phyloP scores from a whole-genome alignment of 2,329 filamentous ascomycete species.

The Aspergillus ochraceoroseus region DNA sequence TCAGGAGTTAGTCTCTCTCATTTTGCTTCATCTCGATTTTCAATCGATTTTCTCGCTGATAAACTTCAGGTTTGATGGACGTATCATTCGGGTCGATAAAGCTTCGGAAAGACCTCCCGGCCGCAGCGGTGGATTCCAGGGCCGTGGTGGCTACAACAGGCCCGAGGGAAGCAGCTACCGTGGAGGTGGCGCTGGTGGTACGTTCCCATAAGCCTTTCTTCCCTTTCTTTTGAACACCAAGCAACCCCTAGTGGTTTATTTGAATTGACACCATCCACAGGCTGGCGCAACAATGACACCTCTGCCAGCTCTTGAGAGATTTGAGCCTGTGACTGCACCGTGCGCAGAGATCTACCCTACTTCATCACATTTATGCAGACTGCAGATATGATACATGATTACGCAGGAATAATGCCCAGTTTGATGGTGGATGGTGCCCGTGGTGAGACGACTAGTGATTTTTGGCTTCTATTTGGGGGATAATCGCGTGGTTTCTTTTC shows the following conservation, averaged over 20 bases:
- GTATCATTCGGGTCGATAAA: slow-evolving; percentile 91
- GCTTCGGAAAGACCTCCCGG: slow-evolving; percentile 72
- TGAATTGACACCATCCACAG: slow-evolving; percentile 5
- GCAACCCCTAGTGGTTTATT: not conserved
- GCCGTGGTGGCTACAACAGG: slow-evolving; percentile 46
- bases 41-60: not conserved
- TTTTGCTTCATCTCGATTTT: slow-evolving; percentile 15
- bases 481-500: slow-evolving; percentile 8
- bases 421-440: slow-evolving; percentile 11
- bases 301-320: slow-evolving; percentile 1
- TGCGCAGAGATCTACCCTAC: not conserved
- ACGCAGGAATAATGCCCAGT: slow-evolving; percentile 9
- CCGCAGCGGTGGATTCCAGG: slow-evolving; percentile 46
- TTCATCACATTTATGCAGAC: slow-evolving; percentile 8
- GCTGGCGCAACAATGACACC: slow-evolving; percentile 12
- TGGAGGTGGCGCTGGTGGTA: slow-evolving; percentile 29
- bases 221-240: not conserved
- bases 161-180: slow-evolving; percentile 36
- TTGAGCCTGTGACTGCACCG: not conserved
- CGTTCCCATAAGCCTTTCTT: slow-evolving; percentile 2
- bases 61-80: slow-evolving; percentile 73
- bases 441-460: slow-evolving; percentile 10
- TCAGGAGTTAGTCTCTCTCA: slow-evolving; percentile 62
- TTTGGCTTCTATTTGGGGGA: slow-evolving; percentile 6
- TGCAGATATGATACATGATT: slow-evolving; percentile 12